These are phyloP conservation scores for Ceratobasidium sp. DNA, from an alignment of 1,284 basidiomycete genomes.

Conservation along the genomic window DNA sequence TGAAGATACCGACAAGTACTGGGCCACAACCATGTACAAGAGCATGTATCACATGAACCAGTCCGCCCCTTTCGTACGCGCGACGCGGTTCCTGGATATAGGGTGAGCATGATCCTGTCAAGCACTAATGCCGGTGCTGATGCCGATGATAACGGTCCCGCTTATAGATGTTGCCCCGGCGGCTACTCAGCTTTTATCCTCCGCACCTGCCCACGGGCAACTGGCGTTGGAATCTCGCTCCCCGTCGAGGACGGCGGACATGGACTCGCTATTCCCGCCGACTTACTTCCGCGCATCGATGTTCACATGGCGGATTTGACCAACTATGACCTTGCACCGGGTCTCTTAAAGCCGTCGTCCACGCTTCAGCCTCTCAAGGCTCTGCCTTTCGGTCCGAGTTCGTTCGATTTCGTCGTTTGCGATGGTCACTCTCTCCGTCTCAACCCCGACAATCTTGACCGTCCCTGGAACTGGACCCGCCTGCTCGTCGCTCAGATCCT, in stretches of 20 bases:
- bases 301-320: constrained; percentile 18
- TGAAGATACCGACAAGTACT: constrained; percentile 8
- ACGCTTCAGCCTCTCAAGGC: not conserved
- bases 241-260: constrained; percentile 44
- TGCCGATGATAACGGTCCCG: not conserved
- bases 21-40: constrained; percentile 1
- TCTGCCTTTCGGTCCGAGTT: constrained; percentile 33
- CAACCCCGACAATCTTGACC: constrained; percentile 43
- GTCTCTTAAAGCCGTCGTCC: not conserved
- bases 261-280: not conserved
- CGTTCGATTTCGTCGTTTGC: constrained; percentile 56
- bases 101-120: constrained; percentile 25
- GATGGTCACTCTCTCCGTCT: constrained; percentile 57
- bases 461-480: constrained; percentile 48
- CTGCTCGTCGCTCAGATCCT: constrained; percentile 57
- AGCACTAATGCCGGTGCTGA: not conserved
- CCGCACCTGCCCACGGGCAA: not conserved
- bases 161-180: constrained; percentile 39
- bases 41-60: constrained; percentile 21
- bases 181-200: constrained; percentile 34
- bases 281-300: constrained; percentile 5
- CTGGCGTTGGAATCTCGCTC: constrained; percentile 36
- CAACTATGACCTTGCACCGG: constrained; percentile 21
- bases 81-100: constrained; percentile 40
- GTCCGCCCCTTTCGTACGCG: not conserved